Conservation (phyloP, 2,329 filamentous ascomycete species). For the Sporothrix sp. region DNA sequence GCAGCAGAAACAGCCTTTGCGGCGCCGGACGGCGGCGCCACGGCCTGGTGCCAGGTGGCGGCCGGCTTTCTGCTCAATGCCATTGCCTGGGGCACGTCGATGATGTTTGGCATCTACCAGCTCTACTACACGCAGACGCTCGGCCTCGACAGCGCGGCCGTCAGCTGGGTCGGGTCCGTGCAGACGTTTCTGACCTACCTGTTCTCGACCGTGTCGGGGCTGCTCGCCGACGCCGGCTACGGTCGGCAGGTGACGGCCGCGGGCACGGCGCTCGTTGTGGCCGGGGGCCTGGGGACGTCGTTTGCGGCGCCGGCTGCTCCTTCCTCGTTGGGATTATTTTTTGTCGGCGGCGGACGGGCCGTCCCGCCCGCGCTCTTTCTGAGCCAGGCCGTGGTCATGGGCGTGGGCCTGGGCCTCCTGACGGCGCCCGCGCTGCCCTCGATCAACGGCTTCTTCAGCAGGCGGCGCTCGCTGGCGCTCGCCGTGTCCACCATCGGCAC, state of each 20-base stretch:
- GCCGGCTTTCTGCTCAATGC: conserved; percentile 38
- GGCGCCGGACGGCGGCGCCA: conserved; percentile 36
- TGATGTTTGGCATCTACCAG: conserved; percentile 41
- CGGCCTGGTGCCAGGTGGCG: conserved; percentile 42
- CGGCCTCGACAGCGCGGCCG: conserved; percentile 25
- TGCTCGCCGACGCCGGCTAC: conserved; percentile 42
- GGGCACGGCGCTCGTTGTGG: conserved; percentile 33
- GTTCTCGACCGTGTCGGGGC: conserved; percentile 38
- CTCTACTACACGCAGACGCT: conserved; percentile 33
- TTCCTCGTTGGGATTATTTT: not conserved
- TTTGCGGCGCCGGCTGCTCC: conserved; percentile 38
- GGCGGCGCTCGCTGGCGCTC: conserved; percentile 47
- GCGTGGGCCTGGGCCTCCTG: conserved; percentile 45
- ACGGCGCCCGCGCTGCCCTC: conserved; percentile 43
- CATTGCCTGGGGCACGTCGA: conserved; percentile 41
- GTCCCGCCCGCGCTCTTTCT: conserved; percentile 31
- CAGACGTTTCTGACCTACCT: conserved; percentile 42
- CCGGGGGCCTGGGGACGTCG: conserved; percentile 41
- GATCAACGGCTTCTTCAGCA: conserved; percentile 49
- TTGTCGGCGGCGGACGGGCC: too few relatives aligned
- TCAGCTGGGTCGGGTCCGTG: conserved; percentile 42
- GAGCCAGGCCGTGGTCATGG: conserved; percentile 44
- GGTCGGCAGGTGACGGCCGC: conserved; percentile 30
- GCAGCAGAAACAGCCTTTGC: too few relatives aligned
- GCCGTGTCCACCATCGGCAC: conserved; percentile 51